Percentiles rank a stretch among this genome's conserved stretches.
These are phyloP conservation scores for Dictyostelium intermedium DNA, from an alignment of 78 protist species.

Conservation along the genomic window DNA sequence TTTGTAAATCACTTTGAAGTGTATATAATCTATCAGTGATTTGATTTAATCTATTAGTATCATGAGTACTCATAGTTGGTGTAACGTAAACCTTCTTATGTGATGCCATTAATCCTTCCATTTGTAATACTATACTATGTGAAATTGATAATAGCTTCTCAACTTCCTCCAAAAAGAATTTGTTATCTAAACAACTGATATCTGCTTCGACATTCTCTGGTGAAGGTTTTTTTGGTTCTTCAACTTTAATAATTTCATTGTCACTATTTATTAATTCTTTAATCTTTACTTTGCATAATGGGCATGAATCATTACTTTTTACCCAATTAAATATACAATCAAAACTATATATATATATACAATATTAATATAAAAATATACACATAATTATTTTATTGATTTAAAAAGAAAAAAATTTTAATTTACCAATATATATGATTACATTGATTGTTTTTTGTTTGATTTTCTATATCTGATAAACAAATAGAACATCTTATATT, in stretches of 20 bases:
- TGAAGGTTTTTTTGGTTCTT: conserved; percentile 45
- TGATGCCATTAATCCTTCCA: conserved; percentile 11
- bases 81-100: not conserved
- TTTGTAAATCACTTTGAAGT: conserved; percentile 16
- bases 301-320: conserved; percentile 27
- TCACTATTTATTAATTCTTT: not conserved
- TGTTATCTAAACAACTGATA: conserved; percentile 50
- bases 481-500: not conserved
- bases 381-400: too few species aligned
- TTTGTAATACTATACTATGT: not conserved
- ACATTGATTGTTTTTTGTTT: not conserved
- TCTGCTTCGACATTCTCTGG: conserved; percentile 47
- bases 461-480: not conserved
- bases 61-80: not conserved
- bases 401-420: not conserved
- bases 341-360: not conserved
- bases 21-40: conserved; percentile 1
- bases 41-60: not conserved
- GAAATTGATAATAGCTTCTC: conserved; percentile 23
- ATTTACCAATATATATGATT: conserved; percentile 24
- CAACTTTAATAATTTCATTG: not conserved
- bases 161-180: conserved; percentile 53
- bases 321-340: conserved; percentile 61
- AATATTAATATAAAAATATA: not conserved
- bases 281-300: conserved; percentile 45